Evolutionary conservation across 139 green algal species (phyloP).

Genomic region (Edaphochlamys debaryana): DNA sequence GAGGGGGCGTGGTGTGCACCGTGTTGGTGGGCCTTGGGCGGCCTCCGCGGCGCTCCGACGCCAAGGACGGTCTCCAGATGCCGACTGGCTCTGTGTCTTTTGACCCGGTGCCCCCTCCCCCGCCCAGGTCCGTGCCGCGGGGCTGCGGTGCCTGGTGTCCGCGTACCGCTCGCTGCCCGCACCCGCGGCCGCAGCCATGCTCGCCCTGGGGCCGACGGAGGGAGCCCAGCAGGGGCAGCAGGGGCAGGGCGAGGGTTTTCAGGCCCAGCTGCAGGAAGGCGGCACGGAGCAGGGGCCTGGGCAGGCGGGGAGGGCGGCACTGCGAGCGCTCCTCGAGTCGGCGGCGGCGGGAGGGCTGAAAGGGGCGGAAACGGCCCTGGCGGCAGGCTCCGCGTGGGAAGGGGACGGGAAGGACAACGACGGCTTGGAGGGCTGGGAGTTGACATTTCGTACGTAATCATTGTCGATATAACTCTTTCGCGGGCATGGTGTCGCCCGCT

Average conservation of each 20-base stretch:
- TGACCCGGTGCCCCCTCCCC: not conserved
- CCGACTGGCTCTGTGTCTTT: not conserved
- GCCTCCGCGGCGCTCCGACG: too few relatives aligned
- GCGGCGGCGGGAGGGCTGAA: conserved; percentile 15
- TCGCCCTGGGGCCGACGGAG: not conserved
- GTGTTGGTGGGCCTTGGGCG: too few relatives aligned
- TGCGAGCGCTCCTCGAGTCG: not conserved
- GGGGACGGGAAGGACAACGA: too few relatives aligned
- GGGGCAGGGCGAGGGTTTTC: too few relatives aligned
- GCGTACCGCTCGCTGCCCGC: conserved; percentile 19
- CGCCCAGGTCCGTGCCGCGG: not conserved
- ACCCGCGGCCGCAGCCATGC: not conserved
- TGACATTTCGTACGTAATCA: too few relatives aligned
- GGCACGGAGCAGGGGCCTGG: not conserved
- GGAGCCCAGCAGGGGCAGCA: not conserved
- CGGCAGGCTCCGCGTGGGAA: not conserved
- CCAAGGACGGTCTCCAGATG: not conserved
- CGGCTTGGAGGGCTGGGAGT: too few relatives aligned
- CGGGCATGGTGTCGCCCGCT: too few relatives aligned
- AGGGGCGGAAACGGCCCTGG: conserved; percentile 7
- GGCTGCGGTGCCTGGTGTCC: not conserved
- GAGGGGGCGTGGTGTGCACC: not conserved
- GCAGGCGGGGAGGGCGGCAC: not conserved
- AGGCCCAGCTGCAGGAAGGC: not conserved
- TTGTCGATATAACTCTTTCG: too few relatives aligned